Percentiles rank a stretch among this genome's conserved stretches.
These are phyloP conservation scores for Colletotrichum sp. DNA, from an alignment of 2,329 filamentous ascomycete species.

Conservation along the genomic window DNA sequence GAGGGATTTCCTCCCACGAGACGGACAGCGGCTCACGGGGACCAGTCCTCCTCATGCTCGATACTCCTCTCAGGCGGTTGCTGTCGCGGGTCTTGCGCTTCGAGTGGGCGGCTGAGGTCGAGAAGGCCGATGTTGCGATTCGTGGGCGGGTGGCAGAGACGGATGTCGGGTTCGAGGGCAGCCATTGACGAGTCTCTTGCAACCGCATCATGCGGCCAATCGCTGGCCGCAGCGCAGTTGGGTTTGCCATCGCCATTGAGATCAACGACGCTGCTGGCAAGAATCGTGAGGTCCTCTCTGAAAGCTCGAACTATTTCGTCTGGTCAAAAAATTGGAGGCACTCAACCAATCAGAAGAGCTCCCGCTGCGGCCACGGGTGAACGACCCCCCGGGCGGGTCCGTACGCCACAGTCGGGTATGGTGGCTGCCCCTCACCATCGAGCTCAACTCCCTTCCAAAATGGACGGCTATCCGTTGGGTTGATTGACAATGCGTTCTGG, in stretches of 20 bases:
- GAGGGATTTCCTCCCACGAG: conserved; percentile 73
- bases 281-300: conserved; percentile 4
- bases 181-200: conserved; percentile 2
- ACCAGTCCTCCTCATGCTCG: conserved; percentile 79
- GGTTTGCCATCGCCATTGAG: conserved; percentile 31
- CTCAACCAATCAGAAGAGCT: conserved; percentile 3
- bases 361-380: conserved; percentile 4
- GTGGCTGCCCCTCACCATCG: neutral
- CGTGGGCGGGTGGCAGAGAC: neutral
- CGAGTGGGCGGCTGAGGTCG: conserved; percentile 58
- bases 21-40: conserved; percentile 77
- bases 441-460: neutral
- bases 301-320: conserved; percentile 17
- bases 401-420: neutral
- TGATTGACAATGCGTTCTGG: neutral
- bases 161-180: neutral
- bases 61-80: conserved; percentile 83
- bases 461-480: too few relatives aligned
- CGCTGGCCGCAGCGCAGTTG: conserved; percentile 31
- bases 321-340: conserved; percentile 8
- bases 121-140: conserved; percentile 43
- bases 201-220: conserved; percentile 31
- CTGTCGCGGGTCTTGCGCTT: conserved; percentile 69
- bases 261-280: conserved; percentile 6
- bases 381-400: conserved; percentile 1